Evolutionary conservation across 2,329 filamentous ascomycete genomes (phyloP).

Genomic region (Graphium sp.): DNA sequence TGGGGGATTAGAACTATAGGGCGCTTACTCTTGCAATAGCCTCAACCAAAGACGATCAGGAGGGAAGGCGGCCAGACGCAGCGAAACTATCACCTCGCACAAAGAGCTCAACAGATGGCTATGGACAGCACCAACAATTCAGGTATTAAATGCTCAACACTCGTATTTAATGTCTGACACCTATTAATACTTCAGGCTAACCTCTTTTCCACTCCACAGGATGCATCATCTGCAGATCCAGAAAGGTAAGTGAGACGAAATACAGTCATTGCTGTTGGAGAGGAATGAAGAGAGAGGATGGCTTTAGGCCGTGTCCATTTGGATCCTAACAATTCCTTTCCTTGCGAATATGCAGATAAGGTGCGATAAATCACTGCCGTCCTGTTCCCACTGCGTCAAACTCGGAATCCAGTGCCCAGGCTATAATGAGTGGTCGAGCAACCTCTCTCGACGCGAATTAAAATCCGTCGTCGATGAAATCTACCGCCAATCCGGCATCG

Average conservation of each 20-base stretch:
- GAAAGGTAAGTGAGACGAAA: conserved; percentile 6
- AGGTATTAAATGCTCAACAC: too few species aligned
- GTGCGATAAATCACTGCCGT: conserved; percentile 9
- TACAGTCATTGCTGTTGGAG: neutral
- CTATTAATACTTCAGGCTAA: too few species aligned
- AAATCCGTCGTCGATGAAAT: conserved; percentile 11
- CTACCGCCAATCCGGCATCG: conserved; percentile 11
- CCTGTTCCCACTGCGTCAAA: conserved; percentile 9
- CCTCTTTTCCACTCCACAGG: too few species aligned
- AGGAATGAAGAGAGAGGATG: neutral
- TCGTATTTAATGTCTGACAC: too few species aligned
- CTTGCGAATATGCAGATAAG: conserved; percentile 7
- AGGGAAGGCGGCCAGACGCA: too few species aligned
- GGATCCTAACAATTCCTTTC: neutral
- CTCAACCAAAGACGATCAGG: too few species aligned
- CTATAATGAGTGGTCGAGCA: conserved; percentile 8
- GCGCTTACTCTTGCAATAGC: too few species aligned
- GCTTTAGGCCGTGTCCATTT: neutral
- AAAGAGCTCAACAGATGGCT: too few species aligned
- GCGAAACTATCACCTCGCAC: too few species aligned
- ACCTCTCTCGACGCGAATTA: conserved; percentile 9
- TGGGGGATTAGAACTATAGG: too few species aligned
- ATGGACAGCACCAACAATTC: too few species aligned
- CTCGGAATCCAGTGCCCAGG: conserved; percentile 11
- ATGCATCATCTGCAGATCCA: conserved; percentile 7